Evolutionary conservation across 2,329 filamentous ascomycete genomes (phyloP).

Genomic region (Moelleriella libera): DNA sequence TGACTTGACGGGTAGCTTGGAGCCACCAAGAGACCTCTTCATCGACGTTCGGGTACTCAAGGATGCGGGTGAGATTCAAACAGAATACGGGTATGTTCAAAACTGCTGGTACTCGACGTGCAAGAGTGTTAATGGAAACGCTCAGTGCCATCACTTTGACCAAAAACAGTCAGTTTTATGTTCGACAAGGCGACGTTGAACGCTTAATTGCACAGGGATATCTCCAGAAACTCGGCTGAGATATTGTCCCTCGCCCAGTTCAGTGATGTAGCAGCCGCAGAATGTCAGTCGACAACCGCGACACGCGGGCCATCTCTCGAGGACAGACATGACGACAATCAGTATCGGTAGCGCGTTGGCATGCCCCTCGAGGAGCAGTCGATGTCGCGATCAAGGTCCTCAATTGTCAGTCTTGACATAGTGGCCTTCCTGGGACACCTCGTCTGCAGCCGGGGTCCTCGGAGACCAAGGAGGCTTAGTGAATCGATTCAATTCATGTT

Average conservation of each 20-base stretch:
- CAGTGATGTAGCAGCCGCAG: too few species aligned
- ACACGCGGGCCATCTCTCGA: too few species aligned
- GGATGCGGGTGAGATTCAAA: constrained; percentile 96
- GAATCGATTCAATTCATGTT: too few species aligned
- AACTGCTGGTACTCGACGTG: background rate
- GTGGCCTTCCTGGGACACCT: too few species aligned
- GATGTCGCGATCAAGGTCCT: too few species aligned
- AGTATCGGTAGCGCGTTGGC: too few species aligned
- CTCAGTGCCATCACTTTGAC: constrained; percentile 81
- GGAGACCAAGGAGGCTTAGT: too few species aligned
- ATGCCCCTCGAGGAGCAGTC: too few species aligned
- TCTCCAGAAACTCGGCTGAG: constrained; percentile 74
- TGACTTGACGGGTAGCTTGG: constrained; percentile 83
- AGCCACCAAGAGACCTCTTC: constrained; percentile 89
- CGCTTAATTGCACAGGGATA: constrained; percentile 89
- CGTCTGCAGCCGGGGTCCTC: too few species aligned
- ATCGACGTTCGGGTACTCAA: constrained; percentile 93
- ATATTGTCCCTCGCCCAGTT: background rate
- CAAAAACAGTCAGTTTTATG: constrained; percentile 97
- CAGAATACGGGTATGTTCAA: constrained; percentile 69
- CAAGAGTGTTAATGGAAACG: background rate
- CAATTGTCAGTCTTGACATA: too few species aligned
- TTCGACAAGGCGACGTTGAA: constrained; percentile 90
- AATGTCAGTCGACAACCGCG: too few species aligned
- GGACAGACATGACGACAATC: too few species aligned